phyloP scores from a whole-genome alignment of 306 rosid genomes.

The Ochetophila trinervis region DNA sequence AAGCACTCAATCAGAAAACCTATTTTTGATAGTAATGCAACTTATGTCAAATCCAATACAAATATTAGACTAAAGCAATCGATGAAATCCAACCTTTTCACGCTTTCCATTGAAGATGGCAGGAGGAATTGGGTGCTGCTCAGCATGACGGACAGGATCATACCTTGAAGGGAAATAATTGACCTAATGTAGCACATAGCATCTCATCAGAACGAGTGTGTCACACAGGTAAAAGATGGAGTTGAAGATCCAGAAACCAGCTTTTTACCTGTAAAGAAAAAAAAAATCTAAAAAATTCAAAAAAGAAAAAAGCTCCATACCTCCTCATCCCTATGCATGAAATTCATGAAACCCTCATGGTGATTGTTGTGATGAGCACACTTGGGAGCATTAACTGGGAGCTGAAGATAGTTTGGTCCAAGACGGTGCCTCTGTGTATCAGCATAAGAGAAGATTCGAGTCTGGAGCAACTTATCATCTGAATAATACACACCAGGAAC shows the following conservation, averaged over 20 bases:
- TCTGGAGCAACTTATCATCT: constrained; percentile 88
- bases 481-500: constrained; percentile 89
- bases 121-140: constrained; percentile 64
- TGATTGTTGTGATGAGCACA: constrained; percentile 91
- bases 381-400: constrained; percentile 92
- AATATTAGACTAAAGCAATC: not conserved
- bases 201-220: constrained; percentile 10
- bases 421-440: constrained; percentile 97
- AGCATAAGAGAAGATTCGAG: constrained; percentile 78
- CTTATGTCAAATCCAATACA: not conserved
- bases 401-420: constrained; percentile 93
- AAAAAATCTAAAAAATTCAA: too few species aligned
- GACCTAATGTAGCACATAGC: constrained; percentile 45
- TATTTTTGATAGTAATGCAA: not conserved
- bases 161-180: constrained; percentile 91
- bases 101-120: constrained; percentile 47
- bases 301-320: constrained; percentile 16
- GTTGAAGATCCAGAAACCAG: not conserved
- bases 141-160: constrained; percentile 81
- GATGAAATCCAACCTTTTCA: constrained; percentile 60
- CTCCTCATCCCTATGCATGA: constrained; percentile 97
- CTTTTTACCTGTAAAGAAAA: not conserved
- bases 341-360: constrained; percentile 89
- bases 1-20: not conserved
- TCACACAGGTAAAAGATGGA: not conserved